Evolutionary conservation across 2,329 filamentous ascomycete genomes (phyloP).

Genomic region (Tolypocladium tundrense): DNA sequence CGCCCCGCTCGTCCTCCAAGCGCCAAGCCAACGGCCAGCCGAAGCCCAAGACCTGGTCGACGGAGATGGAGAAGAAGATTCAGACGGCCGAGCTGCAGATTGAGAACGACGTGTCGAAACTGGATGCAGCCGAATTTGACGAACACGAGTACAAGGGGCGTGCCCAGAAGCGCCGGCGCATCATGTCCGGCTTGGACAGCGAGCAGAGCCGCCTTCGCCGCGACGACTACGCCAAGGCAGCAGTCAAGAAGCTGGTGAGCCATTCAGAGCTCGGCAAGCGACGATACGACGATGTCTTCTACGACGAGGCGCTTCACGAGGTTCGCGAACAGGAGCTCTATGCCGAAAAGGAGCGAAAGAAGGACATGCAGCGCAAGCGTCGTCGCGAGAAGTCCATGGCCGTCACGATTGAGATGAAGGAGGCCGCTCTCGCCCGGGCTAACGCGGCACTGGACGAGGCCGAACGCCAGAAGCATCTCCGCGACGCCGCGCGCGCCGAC

Average conservation of each 20-base stretch:
- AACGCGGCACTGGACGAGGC: constrained; percentile 70
- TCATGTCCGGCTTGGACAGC: constrained; percentile 53
- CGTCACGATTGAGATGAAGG: constrained; percentile 83
- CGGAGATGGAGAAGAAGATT: constrained; percentile 34
- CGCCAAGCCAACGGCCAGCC: constrained; percentile 49
- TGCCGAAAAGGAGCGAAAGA: constrained; percentile 97
- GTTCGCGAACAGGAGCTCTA: constrained; percentile 84
- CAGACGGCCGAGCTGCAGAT: constrained; percentile 28
- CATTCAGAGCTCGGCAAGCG: constrained; percentile 64
- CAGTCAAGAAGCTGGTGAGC: constrained; percentile 51
- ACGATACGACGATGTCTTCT: constrained; percentile 67
- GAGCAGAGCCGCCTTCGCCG: constrained; percentile 53
- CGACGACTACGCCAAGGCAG: constrained; percentile 47
- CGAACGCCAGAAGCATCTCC: constrained; percentile 69
- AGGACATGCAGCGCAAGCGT: constrained; percentile 97
- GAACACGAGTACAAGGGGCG: constrained; percentile 42
- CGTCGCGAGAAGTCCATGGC: constrained; percentile 93
- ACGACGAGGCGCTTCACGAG: constrained; percentile 70
- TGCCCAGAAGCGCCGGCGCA: constrained; percentile 56
- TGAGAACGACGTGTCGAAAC: constrained; percentile 34
- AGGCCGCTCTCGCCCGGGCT: constrained; percentile 69
- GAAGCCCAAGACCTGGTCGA: constrained; percentile 56
- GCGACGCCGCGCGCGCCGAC: constrained; percentile 79
- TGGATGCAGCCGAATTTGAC: constrained; percentile 32
- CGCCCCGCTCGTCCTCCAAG: constrained; percentile 41